Evolutionary conservation across 768 basidiomycete species (phyloP).

Genomic region (Lactarius hatsudake): DNA sequence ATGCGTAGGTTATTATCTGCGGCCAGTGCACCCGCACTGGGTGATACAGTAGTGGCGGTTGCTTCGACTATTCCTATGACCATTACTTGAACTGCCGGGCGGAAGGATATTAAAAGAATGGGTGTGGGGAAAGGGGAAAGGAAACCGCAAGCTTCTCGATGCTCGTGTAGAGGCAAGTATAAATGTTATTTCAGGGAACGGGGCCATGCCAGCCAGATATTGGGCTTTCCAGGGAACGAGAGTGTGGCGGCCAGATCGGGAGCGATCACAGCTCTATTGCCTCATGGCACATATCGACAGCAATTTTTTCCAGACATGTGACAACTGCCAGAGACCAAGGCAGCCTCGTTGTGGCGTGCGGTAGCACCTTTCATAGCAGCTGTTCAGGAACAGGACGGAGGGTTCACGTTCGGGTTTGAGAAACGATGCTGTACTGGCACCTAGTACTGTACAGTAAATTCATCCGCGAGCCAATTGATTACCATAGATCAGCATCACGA

Average conservation of each 20-base stretch:
- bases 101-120: not conserved
- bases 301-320: not conserved
- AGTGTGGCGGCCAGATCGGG: not conserved
- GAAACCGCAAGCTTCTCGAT: not conserved
- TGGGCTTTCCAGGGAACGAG: not conserved
- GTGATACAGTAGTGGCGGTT: not conserved
- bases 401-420: not conserved
- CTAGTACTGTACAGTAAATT: not conserved
- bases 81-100: not conserved
- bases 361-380: not conserved
- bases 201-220: not conserved
- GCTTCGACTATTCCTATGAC: not conserved
- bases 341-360: too few relatives aligned
- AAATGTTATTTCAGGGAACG: not conserved
- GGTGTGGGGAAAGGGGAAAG: not conserved
- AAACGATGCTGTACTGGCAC: not conserved
- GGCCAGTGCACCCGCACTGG: not conserved
- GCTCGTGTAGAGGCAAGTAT: not conserved
- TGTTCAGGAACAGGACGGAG: not conserved
- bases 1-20: slow-evolving; percentile 24
- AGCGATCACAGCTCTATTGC: not conserved
- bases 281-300: not conserved
- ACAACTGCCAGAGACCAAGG: not conserved
- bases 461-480: not conserved
- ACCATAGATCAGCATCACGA: not conserved